Evolutionary conservation across 2,329 filamentous ascomycete species (phyloP).

Genomic region (Drechslerella stenobrocha): DNA sequence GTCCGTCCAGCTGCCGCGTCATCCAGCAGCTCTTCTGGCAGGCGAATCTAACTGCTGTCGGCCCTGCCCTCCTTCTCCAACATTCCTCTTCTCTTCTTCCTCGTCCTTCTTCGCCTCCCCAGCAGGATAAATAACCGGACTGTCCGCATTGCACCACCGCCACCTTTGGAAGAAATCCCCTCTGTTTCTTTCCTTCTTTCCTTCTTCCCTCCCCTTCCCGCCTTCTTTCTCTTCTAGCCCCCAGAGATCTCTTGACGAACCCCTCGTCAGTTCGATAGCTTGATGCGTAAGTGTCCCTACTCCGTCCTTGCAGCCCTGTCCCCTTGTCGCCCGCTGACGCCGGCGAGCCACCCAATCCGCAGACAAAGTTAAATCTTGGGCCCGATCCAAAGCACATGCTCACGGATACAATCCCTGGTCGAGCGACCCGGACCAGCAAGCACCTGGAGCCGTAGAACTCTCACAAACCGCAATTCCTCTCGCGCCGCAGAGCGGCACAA

Average conservation of each 20-base stretch:
- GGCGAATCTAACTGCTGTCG: too few species aligned
- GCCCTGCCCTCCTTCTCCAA: slow-evolving; percentile 4
- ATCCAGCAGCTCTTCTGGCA: too few species aligned
- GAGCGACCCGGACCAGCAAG: slow-evolving; percentile 39
- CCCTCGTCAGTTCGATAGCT: slow-evolving; percentile 48
- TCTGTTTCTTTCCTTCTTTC: slow-evolving; percentile 14
- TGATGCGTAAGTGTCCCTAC: slow-evolving; percentile 41
- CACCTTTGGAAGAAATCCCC: slow-evolving; percentile 4
- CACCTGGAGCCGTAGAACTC: slow-evolving; percentile 41
- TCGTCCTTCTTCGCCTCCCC: slow-evolving; percentile 7
- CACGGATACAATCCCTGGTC: slow-evolving; percentile 50
- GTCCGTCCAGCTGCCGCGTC: too few species aligned
- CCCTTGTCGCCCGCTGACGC: background rate
- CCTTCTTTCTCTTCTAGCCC: slow-evolving; percentile 1
- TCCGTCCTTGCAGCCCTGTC: background rate
- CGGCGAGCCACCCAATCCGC: background rate
- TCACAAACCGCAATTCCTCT: slow-evolving; percentile 16
- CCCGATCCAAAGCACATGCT: slow-evolving; percentile 49
- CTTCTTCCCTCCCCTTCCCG: background rate
- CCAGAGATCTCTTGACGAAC: slow-evolving; percentile 32
- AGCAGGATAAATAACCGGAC: too few species aligned
- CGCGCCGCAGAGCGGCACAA: slow-evolving; percentile 11
- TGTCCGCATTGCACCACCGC: background rate
- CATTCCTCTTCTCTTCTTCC: slow-evolving; percentile 22
- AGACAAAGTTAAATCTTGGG: slow-evolving; percentile 50